Evolutionary conservation across 768 basidiomycete species (phyloP), one percentile per base, ranked within the genome.

Genomic region (Pisolithus orientalis): DNA sequence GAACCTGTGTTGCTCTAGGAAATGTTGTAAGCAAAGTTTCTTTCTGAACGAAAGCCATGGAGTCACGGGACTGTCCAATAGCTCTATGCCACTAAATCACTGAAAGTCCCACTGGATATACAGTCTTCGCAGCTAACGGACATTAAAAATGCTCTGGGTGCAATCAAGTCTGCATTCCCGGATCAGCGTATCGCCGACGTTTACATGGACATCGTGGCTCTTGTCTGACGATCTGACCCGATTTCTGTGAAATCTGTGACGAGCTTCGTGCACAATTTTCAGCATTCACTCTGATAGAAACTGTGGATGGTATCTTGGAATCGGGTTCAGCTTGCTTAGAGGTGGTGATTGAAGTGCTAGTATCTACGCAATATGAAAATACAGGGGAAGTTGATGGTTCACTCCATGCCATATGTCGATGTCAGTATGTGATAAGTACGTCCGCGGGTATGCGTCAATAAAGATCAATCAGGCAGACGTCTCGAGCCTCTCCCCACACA

Each of bases 1-100:
- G 89, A 34, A 74, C 80, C 8, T 69, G 84, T 10, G 86, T 88
- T 28, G 88, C 80, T 5, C 72, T 91, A 10, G 89, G 89, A 24
- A 90, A 91, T 64, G 64, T 80, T 31, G 89, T 89, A 57, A 60
- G 80, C 65, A 47, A 43, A 21, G 37, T 53, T 24, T 5, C 9
- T 29, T 39, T 47, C 42, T 17, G 3, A 24, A 44, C 39, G 37
- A 6, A 45, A 34, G 14, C 17, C 28, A 4, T 52, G 51, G 45
- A 50, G 37, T 60, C 47, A 56, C 43, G 34, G n/a, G 42, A 49
- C 28, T 40, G 13, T 32, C 34, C 17, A 44, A 42, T 54, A 89
- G 86, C 68, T 78, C 4, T 73, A 78, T 57, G 74, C 74, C 4
- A 70, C 74, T 27, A 80, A 73, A 58, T 65, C 63, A 42, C 68